Conservation (phyloP, 257 asterid genomes). For the Gentiana dahurica region DNA sequence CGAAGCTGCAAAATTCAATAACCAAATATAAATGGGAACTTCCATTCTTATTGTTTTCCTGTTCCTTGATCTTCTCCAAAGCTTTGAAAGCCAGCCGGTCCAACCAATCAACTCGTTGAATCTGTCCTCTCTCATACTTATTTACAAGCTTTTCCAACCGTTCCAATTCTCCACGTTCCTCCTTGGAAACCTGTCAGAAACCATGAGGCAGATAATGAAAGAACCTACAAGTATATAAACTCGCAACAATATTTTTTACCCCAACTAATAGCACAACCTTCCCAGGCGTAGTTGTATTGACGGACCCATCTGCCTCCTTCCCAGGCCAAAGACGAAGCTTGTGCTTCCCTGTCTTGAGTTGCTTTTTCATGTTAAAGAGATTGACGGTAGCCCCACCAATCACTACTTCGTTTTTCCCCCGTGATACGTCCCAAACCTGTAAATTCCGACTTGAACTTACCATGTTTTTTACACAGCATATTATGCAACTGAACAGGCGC, state of each 20-base stretch:
- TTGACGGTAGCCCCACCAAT: conserved; percentile 96
- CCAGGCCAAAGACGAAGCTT: conserved; percentile 90
- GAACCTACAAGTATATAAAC: background rate
- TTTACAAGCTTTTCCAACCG: conserved; percentile 92
- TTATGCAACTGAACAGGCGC: background rate
- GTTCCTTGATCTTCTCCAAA: conserved; percentile 89
- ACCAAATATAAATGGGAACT: conserved; percentile 75
- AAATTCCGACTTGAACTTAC: background rate
- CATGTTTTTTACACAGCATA: no score
- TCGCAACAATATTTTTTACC: conserved; percentile 2
- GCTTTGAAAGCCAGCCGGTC: conserved; percentile 89
- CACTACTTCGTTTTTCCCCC: conserved; percentile 56
- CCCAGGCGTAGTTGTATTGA: conserved; percentile 80
- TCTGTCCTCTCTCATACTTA: conserved; percentile 94
- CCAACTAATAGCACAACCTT: conserved; percentile 37
- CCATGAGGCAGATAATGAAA: conserved; percentile 7
- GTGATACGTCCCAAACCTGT: conserved; percentile 87
- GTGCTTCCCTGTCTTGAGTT: conserved; percentile 90
- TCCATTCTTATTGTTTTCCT: conserved; percentile 63
- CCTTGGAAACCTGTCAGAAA: conserved; percentile 72
- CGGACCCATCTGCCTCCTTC: conserved; percentile 90
- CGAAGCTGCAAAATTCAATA: conserved; percentile 89
- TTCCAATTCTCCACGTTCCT: conserved; percentile 92
- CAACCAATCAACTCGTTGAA: conserved; percentile 97
- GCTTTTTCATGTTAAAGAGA: conserved; percentile 80